Evolutionary conservation across 2,329 filamentous ascomycete genomes (phyloP).

Genomic region (Cercospora sp.): DNA sequence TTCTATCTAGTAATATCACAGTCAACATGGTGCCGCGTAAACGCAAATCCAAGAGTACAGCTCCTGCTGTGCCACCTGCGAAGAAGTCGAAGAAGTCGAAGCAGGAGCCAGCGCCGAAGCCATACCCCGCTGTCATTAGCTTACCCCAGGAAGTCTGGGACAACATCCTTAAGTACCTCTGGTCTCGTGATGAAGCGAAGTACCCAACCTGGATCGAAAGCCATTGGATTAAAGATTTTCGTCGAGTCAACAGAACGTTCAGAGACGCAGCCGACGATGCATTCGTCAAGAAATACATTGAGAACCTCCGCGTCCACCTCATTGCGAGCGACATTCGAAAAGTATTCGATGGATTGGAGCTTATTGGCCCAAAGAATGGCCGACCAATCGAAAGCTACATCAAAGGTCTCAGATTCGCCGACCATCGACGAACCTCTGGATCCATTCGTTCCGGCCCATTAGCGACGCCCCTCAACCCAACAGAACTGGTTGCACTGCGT

Average conservation of each 20-base stretch:
- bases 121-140: not conserved
- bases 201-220: not conserved
- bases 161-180: not conserved
- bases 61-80: not conserved
- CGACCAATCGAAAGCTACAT: not conserved
- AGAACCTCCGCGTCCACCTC: not conserved
- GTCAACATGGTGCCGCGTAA: not conserved
- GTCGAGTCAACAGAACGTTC: not conserved
- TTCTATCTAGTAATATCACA: not conserved
- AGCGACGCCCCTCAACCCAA: not conserved
- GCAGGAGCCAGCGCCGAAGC: not conserved
- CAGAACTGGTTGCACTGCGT: not conserved
- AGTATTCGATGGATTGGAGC: not conserved
- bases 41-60: not conserved
- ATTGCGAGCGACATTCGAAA: not conserved
- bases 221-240: not conserved
- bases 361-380: not conserved
- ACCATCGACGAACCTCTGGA: not conserved
- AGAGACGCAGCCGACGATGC: not conserved
- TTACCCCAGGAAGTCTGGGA: slow-evolving; percentile 1
- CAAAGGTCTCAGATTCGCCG: not conserved
- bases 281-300: not conserved
- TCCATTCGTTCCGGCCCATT: not conserved
- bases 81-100: not conserved
- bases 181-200: not conserved